phyloP scores from a whole-genome alignment of 2,329 filamentous ascomycete species.

The Fusarium sp. region DNA sequence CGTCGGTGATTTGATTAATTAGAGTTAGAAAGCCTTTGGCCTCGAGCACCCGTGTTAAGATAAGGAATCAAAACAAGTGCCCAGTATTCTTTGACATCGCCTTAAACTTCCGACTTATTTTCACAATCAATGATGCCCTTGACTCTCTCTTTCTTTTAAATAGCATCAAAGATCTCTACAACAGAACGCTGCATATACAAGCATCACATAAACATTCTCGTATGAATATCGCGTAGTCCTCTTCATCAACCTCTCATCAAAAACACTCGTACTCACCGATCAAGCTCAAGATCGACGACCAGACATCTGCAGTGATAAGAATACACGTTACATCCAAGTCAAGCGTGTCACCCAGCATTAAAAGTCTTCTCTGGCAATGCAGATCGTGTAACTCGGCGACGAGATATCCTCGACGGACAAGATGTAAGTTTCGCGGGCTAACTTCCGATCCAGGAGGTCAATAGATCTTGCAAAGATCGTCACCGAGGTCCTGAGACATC shows the following conservation, averaged over 20 bases:
- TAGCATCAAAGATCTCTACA: no score
- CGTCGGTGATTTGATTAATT: no score
- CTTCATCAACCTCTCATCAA: background rate
- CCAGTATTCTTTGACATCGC: no score
- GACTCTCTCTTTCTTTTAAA: no score
- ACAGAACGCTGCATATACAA: no score
- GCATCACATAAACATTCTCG: background rate
- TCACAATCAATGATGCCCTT: no score
- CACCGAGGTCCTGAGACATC: slow-evolving; percentile 54
- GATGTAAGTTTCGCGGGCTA: slow-evolving; percentile 73
- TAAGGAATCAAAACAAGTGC: no score
- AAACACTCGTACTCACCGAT: background rate
- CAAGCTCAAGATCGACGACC: background rate
- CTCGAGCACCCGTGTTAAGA: no score
- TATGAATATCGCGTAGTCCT: background rate
- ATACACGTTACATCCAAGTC: background rate
- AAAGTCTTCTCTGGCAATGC: slow-evolving; percentile 70
- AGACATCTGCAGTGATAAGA: slow-evolving; percentile 2
- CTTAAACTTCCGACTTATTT: no score
- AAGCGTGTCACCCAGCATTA: background rate
- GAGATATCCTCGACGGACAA: slow-evolving; percentile 68
- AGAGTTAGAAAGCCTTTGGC: no score
- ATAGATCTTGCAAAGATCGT: slow-evolving; percentile 52
- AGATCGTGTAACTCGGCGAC: slow-evolving; percentile 70
- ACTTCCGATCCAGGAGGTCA: slow-evolving; percentile 61